Evolutionary conservation across 345 rosid genomes (phyloP).

Genomic region (Arabidopsis suecica): DNA sequence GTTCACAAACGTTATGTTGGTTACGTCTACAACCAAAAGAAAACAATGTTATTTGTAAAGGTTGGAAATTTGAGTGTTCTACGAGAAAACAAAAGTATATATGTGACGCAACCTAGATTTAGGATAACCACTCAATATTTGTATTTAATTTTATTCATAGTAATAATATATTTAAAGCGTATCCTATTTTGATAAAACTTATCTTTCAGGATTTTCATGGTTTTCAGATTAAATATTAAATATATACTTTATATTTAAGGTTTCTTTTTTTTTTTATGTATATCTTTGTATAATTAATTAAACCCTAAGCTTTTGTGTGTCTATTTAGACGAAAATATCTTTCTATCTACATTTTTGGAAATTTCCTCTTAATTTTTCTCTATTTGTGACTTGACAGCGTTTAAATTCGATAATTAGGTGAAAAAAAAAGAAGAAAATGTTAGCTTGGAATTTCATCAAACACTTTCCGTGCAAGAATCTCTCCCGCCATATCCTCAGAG

Average conservation of each 20-base stretch:
- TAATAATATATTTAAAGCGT: neutral
- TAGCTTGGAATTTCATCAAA: slow-evolving; percentile 66
- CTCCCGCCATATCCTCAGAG: slow-evolving; percentile 47
- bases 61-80: neutral
- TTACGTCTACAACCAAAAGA: neutral
- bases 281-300: too few species aligned
- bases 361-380: too few species aligned
- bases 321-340: too few species aligned
- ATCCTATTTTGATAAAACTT: neutral
- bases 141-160: neutral
- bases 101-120: neutral
- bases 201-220: neutral
- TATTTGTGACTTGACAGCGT: neutral
- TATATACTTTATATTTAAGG: neutral
- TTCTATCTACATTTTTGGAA: too few species aligned
- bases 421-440: slow-evolving; percentile 42
- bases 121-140: neutral
- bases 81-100: neutral
- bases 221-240: too few species aligned
- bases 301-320: too few species aligned
- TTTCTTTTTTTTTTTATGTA: too few species aligned
- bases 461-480: slow-evolving; percentile 51
- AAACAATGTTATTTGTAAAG: neutral
- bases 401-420: neutral
- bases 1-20: neutral